Base-by-base conservation (phyloP, 208 protist species). In the Leishmania lainsoni region DNA sequence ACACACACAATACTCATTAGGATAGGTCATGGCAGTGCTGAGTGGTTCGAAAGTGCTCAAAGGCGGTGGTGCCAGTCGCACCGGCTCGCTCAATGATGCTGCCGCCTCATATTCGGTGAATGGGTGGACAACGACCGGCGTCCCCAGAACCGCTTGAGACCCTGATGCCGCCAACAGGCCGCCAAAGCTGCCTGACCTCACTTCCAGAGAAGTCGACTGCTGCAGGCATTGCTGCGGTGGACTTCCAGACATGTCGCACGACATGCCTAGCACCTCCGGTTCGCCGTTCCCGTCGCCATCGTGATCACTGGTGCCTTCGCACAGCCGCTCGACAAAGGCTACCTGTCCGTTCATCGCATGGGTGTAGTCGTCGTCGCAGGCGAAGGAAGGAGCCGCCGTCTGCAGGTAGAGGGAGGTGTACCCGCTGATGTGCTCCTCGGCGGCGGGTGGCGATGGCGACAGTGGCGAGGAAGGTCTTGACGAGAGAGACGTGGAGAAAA, bases 261-360 rank as follows among this genome's bases (percentile, higher is more conserved):
- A 29, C 35, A 16, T 9, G 48, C 48, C 20, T 32, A 70, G 14
- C 65, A 45, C 32, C 35, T 29, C 56, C 51, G 14, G 17, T 20
- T 32, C 35, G 32, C 74, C n/a, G 75, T 22, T 29, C 29, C 42
- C 65, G 16, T 73, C 63, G 3, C n/a, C 12, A 52, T 79, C 76
- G 49, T 39, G 32, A 66, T 20, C 74, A 17, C 56, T 39, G 32
- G 17, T 49, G 29, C 54, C 74, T 35, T 77, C 39, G 56, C 74
- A 77, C 35, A 77, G 39, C 56, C 52, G 52, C 17, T 29, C 45
- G 20, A 68, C 74, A 29, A 77, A 77, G 56, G 39, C 74, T 17
- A 35, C 74, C 56, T 65, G 74, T 5, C 56, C 74, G 16, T 77
- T 22, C 52, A 65, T 77, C 54, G 74, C 74, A 65, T 65, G 56